phyloP scores from a whole-genome alignment of 2,329 filamentous ascomycete genomes.

The Penicillium brasilianum region DNA sequence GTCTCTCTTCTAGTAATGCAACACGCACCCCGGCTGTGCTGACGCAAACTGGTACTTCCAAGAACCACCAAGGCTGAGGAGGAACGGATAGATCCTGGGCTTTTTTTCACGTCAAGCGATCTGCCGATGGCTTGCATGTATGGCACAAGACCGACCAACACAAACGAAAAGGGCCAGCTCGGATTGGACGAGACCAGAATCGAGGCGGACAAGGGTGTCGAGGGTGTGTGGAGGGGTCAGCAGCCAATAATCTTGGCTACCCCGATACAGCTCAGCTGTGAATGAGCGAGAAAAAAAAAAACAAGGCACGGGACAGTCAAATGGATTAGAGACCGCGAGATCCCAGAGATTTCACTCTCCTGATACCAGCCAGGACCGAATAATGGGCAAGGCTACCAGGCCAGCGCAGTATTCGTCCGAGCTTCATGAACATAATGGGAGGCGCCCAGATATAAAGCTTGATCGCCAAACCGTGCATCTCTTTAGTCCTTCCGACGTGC shows the following conservation, averaged over 20 bases:
- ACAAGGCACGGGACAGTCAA: slow-evolving; percentile 1
- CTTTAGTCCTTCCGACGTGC: slow-evolving; percentile 13
- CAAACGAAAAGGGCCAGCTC: slow-evolving; percentile 7
- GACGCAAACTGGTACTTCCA: slow-evolving; percentile 8
- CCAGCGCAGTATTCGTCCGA: slow-evolving; percentile 2
- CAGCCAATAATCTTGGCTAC: slow-evolving; percentile 18
- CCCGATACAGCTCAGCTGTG: slow-evolving; percentile 6
- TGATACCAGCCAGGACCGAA: not conserved
- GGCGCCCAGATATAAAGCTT: slow-evolving; percentile 35
- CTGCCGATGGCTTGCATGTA: slow-evolving; percentile 18
- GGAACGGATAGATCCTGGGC: slow-evolving; percentile 4
- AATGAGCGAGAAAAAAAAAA: slow-evolving; percentile 4
- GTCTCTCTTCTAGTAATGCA: slow-evolving; percentile 4
- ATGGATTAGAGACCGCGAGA: not conserved
- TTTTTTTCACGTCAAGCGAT: slow-evolving; percentile 11
- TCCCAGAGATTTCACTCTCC: not conserved
- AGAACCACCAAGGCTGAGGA: slow-evolving; percentile 11
- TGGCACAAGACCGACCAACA: slow-evolving; percentile 14
- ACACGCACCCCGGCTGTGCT: not conserved
- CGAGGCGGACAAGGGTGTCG: slow-evolving; percentile 21
- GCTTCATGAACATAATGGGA: slow-evolving; percentile 16
- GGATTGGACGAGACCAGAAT: slow-evolving; percentile 24
- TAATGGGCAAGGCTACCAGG: not conserved
- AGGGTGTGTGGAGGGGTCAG: slow-evolving; percentile 13
- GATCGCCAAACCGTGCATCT: slow-evolving; percentile 9